Base-by-base conservation (phyloP, 208 protist species). In the Leishmania aethiopica region DNA sequence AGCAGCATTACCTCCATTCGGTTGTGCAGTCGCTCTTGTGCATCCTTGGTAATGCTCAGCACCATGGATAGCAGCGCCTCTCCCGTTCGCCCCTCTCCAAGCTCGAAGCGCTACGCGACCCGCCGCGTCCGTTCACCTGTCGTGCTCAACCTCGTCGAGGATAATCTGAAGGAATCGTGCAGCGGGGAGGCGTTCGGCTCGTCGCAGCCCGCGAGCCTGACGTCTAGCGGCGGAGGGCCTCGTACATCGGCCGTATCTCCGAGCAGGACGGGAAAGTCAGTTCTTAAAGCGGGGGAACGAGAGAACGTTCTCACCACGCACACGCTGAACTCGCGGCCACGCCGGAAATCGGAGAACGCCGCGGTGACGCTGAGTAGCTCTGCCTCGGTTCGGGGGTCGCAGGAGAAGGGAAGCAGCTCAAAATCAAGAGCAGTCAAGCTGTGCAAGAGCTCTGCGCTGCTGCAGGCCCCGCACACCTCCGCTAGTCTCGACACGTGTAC, bases 61-160 rank as follows among this genome's bases (percentile, higher is more conserved):
- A n/a, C 62, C 5, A 77, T 77, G 75, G 45, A 60, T 4, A 80
- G 35, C 5, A 35, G 64, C 22, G 5, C 10, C 17, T 45, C 70
- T 17, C 25, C 55, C 11, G 45, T 19, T 19, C 22, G 53, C 32
- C 40, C 67, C 6, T 19, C 73, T 15, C 17, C 40, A 28, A 75
- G 28, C 57, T 45, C 13, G 42, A 73, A 73, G 75, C 57, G 53
- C 66, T 84, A 71, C 69, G 28, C 66, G 49, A 37, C 67, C 2
- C 70, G 57, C 45, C 15, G 17, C n/a, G 25, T 60, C 2, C 74
- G 70, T 49, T 62, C 57, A 32, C 53, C 77, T 22, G 47, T 53
- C n/a, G 80, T 80, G 49, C 69, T 25, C 19, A 51, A 77, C 57
- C 35, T 73, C 3, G 72, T 84, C n/a, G 81, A 84, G 55, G 67